Conservation (phyloP, 176 grass and related monocot species). For the Echinochloa phyllopogon region DNA sequence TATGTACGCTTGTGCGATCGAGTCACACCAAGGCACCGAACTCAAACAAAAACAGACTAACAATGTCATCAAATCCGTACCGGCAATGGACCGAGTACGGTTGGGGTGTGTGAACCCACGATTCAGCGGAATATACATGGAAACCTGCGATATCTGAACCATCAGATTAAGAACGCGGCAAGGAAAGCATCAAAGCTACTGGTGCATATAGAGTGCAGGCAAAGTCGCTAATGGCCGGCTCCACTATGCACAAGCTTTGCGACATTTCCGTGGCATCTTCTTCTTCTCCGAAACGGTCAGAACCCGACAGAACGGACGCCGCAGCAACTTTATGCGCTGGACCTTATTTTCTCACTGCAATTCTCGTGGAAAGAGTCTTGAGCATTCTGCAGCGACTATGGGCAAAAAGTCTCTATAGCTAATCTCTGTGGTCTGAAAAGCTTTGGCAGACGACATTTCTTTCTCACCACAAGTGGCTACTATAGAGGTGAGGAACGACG, state of each 20-base stretch:
- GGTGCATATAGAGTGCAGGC: not conserved
- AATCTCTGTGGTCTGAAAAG: not conserved
- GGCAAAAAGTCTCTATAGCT: not conserved
- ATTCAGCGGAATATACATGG: conserved; percentile 27
- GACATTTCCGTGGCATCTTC: conserved; percentile 12
- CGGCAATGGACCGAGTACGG: not conserved
- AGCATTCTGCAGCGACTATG: conserved; percentile 36
- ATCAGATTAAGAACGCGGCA: not conserved
- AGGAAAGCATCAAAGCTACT: not conserved
- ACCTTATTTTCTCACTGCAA: conserved; percentile 45
- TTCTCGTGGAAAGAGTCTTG: conserved; percentile 12
- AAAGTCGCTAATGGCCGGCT: conserved; percentile 34
- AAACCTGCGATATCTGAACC: not conserved
- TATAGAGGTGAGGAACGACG: conserved; percentile 14
- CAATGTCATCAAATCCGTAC: conserved; percentile 11
- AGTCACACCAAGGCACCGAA: too few relatives aligned
- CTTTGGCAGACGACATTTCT: not conserved
- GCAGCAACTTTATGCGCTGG: conserved; percentile 35
- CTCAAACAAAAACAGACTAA: not conserved
- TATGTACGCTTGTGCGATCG: too few relatives aligned
- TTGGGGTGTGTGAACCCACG: conserved; percentile 31
- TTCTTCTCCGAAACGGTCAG: conserved; percentile 29
- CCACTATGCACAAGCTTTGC: conserved; percentile 53
- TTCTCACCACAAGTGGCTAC: conserved; percentile 20
- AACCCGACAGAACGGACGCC: conserved; percentile 28